Evolutionary conservation across 257 asterid species (phyloP).

Genomic region (Penstemon barbatus): DNA sequence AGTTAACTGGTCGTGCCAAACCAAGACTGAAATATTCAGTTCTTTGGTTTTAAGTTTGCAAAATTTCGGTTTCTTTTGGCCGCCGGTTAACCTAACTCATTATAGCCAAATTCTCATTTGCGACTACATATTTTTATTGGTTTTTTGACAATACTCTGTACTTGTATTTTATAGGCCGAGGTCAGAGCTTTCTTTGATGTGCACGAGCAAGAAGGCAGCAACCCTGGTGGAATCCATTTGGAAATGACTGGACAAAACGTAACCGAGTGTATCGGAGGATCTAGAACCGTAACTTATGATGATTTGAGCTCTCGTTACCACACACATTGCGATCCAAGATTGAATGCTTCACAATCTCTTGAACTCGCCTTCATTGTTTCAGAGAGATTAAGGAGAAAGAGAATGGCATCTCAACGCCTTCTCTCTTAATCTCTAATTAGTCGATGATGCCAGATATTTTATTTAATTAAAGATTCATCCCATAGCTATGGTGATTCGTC

Average conservation of each 20-base stretch:
- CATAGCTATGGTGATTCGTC: too few relatives aligned
- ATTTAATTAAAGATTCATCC: too few relatives aligned
- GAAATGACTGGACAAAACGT: slow-evolving; percentile 91
- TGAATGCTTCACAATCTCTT: slow-evolving; percentile 84
- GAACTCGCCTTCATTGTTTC: slow-evolving; percentile 74
- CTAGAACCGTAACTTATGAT: slow-evolving; percentile 71
- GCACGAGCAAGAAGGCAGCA: slow-evolving; percentile 89
- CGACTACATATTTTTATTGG: not conserved
- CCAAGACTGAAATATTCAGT: too few relatives aligned
- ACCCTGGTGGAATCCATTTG: slow-evolving; percentile 82
- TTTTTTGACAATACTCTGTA: not conserved
- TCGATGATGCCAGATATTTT: slow-evolving; percentile 25
- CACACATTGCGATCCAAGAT: slow-evolving; percentile 82
- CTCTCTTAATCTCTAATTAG: slow-evolving; percentile 36
- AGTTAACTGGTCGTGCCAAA: too few relatives aligned
- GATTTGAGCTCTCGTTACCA: slow-evolving; percentile 82
- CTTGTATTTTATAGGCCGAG: slow-evolving; percentile 45
- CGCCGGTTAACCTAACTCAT: too few relatives aligned
- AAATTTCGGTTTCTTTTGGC: too few relatives aligned
- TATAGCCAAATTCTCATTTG: too few relatives aligned
- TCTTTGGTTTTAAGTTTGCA: too few relatives aligned
- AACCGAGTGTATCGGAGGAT: slow-evolving; percentile 86
- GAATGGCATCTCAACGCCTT: slow-evolving; percentile 54
- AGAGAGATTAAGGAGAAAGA: slow-evolving; percentile 64
- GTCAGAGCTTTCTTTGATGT: slow-evolving; percentile 90